phyloP scores from a whole-genome alignment of 2,329 filamentous ascomycete species.

The Ascochyta fabae region DNA sequence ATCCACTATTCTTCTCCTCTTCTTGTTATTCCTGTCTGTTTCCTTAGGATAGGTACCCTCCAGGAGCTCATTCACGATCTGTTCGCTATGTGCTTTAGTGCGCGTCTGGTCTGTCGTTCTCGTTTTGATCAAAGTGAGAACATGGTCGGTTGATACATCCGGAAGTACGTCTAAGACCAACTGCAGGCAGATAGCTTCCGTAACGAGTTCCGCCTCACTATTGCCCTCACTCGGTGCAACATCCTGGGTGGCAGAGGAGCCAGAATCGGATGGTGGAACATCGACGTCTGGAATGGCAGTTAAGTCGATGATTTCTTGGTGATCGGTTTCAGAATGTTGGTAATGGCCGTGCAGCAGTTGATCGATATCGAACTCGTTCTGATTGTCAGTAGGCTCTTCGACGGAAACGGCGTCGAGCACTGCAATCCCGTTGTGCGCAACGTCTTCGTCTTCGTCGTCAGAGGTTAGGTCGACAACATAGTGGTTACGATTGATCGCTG shows the following conservation, averaged over 20 bases:
- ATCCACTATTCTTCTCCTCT: constrained; percentile 41
- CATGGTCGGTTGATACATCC: constrained; percentile 43
- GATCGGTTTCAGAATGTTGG: background rate
- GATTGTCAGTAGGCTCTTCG: constrained; percentile 5
- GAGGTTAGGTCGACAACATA: constrained; percentile 33
- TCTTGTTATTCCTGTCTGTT: constrained; percentile 30
- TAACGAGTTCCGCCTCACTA: constrained; percentile 13
- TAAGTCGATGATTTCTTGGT: constrained; percentile 27
- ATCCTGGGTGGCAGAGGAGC: background rate
- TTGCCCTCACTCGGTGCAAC: background rate
- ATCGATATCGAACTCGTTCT: constrained; percentile 4
- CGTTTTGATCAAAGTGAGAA: constrained; percentile 34
- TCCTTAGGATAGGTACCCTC: constrained; percentile 47
- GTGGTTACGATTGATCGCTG: background rate
- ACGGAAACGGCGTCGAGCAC: constrained; percentile 11
- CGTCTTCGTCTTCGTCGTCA: constrained; percentile 29
- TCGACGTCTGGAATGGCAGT: constrained; percentile 34
- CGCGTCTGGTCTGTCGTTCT: constrained; percentile 30
- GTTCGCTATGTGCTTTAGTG: constrained; percentile 33
- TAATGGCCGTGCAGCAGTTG: constrained; percentile 2
- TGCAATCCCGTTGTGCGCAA: constrained; percentile 5
- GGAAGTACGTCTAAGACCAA: constrained; percentile 45
- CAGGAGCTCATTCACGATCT: constrained; percentile 37
- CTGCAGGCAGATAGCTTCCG: constrained; percentile 37
- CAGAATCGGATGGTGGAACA: constrained; percentile 23